These are phyloP conservation scores for Aspergillus sp. DNA, from an alignment of 2,329 filamentous ascomycete species.

Conservation along the genomic window DNA sequence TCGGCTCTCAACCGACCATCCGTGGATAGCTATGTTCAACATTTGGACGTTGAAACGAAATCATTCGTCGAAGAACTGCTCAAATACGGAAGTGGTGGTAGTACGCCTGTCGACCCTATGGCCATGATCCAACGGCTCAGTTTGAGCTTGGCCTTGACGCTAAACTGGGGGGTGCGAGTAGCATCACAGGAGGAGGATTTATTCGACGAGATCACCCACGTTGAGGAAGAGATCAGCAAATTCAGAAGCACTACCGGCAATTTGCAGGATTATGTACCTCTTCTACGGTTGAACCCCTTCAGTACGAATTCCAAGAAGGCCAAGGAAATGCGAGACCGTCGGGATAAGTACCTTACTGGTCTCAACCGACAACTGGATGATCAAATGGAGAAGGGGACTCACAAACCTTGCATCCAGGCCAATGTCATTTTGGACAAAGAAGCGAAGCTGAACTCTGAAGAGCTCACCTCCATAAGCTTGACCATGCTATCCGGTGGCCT, in stretches of 20 bases:
- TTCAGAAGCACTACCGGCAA: constrained; percentile 73
- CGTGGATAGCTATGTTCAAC: constrained; percentile 55
- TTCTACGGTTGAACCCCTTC: constrained; percentile 62
- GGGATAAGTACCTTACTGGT: constrained; percentile 54
- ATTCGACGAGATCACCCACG: constrained; percentile 64
- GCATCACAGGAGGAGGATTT: constrained; percentile 54
- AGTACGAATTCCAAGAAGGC: constrained; percentile 53
- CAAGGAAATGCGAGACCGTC: constrained; percentile 52
- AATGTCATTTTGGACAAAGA: constrained; percentile 61
- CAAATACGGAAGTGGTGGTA: constrained; percentile 51
- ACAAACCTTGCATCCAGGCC: constrained; percentile 60
- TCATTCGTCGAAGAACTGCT: constrained; percentile 57
- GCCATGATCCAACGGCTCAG: constrained; percentile 61
- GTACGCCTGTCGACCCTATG: constrained; percentile 55
- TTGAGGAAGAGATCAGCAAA: constrained; percentile 66
- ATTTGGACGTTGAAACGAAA: constrained; percentile 57
- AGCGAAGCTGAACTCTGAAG: constrained; percentile 54
- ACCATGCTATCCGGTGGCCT: constrained; percentile 63
- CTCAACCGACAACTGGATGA: constrained; percentile 55
- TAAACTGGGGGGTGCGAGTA: constrained; percentile 61
- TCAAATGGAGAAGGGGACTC: constrained; percentile 53
- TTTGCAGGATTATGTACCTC: constrained; percentile 70
- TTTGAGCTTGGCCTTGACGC: constrained; percentile 55
- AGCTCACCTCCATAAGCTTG: constrained; percentile 59
- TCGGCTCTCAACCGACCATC: constrained; percentile 60